These are phyloP conservation scores for Psidium guajava DNA, from an alignment of 345 rosid genomes.

Conservation along the genomic window DNA sequence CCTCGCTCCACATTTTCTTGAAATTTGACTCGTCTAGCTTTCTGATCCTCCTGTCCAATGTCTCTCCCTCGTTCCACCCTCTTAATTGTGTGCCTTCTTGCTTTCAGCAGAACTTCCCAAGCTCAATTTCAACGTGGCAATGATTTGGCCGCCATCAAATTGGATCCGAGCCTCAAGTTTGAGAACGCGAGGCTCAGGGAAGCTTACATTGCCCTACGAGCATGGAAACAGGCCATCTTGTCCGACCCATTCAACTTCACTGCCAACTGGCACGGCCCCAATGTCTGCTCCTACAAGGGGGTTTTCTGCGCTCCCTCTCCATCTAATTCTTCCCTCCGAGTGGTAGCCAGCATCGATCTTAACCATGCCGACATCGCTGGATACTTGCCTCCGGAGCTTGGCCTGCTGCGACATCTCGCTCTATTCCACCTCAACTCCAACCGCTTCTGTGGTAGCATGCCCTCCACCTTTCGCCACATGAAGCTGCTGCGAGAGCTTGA, in stretches of 20 bases:
- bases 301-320: conserved; percentile 47
- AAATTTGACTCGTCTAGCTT: background rate
- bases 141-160: conserved; percentile 2
- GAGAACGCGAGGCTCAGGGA: conserved; percentile 41
- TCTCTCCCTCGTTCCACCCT: background rate
- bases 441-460: conserved; percentile 65
- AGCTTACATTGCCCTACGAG: conserved; percentile 75
- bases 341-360: conserved; percentile 70
- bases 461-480: conserved; percentile 28
- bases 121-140: conserved; percentile 3
- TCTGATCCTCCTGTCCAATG: background rate
- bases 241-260: conserved; percentile 59
- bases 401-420: conserved; percentile 46
- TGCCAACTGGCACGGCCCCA: conserved; percentile 52
- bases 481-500: conserved; percentile 60
- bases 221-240: conserved; percentile 64
- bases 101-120: background rate
- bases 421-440: conserved; percentile 71
- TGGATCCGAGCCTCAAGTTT: conserved; percentile 31
- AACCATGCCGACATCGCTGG: conserved; percentile 79
- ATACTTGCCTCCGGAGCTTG: conserved; percentile 57
- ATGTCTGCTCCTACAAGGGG: conserved; percentile 77
- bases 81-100: background rate
- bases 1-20: background rate
- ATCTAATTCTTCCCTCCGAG: conserved; percentile 34